Evolutionary conservation across 2,329 filamentous ascomycete species (phyloP).

Genomic region (Aureobasidium sp.): DNA sequence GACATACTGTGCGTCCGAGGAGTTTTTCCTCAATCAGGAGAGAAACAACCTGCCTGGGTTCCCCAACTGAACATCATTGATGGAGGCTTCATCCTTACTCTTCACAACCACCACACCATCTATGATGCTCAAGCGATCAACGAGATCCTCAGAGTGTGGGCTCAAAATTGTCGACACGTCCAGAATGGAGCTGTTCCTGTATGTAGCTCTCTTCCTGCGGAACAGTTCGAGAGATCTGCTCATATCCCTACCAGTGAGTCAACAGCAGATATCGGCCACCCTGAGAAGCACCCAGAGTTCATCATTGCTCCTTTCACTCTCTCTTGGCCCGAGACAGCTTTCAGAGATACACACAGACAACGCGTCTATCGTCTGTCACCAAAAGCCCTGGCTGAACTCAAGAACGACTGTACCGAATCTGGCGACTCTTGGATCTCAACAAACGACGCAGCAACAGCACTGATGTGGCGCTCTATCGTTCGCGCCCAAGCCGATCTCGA

Average conservation of each 20-base stretch:
- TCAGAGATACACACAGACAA: constrained; percentile 3
- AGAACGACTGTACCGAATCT: constrained; percentile 9
- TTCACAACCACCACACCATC: neutral
- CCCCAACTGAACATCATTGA: constrained; percentile 3
- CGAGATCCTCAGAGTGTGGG: constrained; percentile 11
- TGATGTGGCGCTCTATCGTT: neutral
- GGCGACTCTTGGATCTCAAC: constrained; percentile 13
- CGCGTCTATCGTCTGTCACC: constrained; percentile 7
- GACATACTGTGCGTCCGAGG: neutral
- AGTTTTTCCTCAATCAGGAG: neutral
- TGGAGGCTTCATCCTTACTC: constrained; percentile 1
- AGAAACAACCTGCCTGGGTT: neutral
- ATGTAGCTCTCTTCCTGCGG: neutral
- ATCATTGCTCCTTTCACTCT: neutral
- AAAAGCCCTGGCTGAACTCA: neutral
- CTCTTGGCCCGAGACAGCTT: neutral
- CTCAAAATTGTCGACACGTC: constrained; percentile 3
- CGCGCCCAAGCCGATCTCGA: neutral
- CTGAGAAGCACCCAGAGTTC: constrained; percentile 1
- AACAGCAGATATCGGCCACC: neutral
- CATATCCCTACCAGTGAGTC: neutral
- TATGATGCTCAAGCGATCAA: constrained; percentile 13
- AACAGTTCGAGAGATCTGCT: neutral
- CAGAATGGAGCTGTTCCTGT: neutral
- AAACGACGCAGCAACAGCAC: constrained; percentile 1